Evolutionary conservation across 495 filamentous ascomycete genomes (phyloP), one percentile per base, ranked within the genome.

Genomic region (Alectoria sarmentosa): DNA sequence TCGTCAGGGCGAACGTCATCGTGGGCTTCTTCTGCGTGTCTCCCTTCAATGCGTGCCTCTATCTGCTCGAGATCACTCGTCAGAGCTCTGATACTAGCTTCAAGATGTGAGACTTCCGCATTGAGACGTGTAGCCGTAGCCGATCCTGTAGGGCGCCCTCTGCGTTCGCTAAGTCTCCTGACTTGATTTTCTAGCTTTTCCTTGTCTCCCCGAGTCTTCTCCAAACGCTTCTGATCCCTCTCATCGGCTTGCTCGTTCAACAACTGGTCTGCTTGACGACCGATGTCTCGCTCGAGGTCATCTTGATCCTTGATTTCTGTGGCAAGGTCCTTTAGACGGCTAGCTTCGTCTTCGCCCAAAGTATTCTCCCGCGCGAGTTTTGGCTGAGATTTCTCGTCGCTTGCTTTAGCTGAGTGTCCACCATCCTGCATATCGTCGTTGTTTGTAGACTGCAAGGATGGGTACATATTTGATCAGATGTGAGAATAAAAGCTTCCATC

Each of bases 231-330:
- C 64, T 85, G 82, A 67, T 98, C 94, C 59, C 88, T 84, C 75
- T 94, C 90, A 71, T 97, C 87, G 32, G 93, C 92, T 70, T 89
- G 88, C 67, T 92, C 89, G 36, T 83, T 84, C 55, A 97, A 80
- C 15, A 90, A 77, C 65, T 84, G 82, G 67, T 90, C 91, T 1
- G 93, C 92, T 75, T 83, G 78, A 36, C 78, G 76, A 41, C 78
- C 74, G 66, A 92, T 87, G 58, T 92, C 90, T 64, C 88, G 80
- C 69, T 93, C 89, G 4, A 93, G 79, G 60, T 96, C 91, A 74
- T 92, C 88, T 72, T 96, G 92, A 71, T 94, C 82, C 36, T 90
- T 86, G 38, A 94, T 84, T 64, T 88, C 84, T 41, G 87, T 84
- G 17, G 90, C 86, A 13, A 96, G 80, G 55, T 81, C 80, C 65